Conservation (phyloP, 164 flowering plant genomes). For the Dillenia turbinata region DNA sequence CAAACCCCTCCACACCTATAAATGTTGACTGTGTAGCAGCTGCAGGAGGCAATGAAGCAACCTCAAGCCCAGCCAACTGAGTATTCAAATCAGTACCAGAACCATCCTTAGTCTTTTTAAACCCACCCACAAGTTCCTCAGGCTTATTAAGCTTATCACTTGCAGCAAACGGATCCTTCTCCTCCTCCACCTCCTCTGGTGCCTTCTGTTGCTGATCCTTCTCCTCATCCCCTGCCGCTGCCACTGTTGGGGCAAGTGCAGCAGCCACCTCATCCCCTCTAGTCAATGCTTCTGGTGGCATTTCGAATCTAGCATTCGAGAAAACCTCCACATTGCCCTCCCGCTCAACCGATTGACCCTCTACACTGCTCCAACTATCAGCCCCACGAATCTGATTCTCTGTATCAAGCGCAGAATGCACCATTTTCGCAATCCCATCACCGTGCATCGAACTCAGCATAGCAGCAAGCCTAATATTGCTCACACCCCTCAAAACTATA, state of each 20-base stretch:
- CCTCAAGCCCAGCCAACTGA: slow-evolving; percentile 80
- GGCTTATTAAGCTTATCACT: slow-evolving; percentile 78
- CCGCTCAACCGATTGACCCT: slow-evolving; percentile 51
- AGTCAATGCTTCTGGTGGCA: slow-evolving; percentile 77
- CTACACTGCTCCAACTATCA: slow-evolving; percentile 58
- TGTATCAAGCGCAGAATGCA: slow-evolving; percentile 70
- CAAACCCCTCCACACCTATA: slow-evolving; percentile 91
- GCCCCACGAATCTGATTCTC: slow-evolving; percentile 89
- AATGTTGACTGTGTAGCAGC: slow-evolving; percentile 79
- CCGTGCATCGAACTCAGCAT: slow-evolving; percentile 91
- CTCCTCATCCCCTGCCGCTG: slow-evolving; percentile 16
- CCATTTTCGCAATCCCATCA: slow-evolving; percentile 90
- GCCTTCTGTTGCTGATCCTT: slow-evolving; percentile 31
- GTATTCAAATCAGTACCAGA: slow-evolving; percentile 47
- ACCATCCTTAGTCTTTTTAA: slow-evolving; percentile 70
- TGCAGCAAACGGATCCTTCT: slow-evolving; percentile 93
- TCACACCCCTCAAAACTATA: slow-evolving; percentile 77
- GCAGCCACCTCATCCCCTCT: slow-evolving; percentile 84
- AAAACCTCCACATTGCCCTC: slow-evolving; percentile 56
- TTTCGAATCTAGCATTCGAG: slow-evolving; percentile 55
- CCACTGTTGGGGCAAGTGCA: slow-evolving; percentile 29
- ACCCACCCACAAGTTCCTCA: slow-evolving; percentile 70
- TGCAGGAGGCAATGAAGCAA: slow-evolving; percentile 86
- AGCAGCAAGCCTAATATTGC: slow-evolving; percentile 71
- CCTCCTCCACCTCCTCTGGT: slow-evolving; percentile 37